phyloP scores from a whole-genome alignment of 495 filamentous ascomycete genomes.

The Cercophora sp. region DNA sequence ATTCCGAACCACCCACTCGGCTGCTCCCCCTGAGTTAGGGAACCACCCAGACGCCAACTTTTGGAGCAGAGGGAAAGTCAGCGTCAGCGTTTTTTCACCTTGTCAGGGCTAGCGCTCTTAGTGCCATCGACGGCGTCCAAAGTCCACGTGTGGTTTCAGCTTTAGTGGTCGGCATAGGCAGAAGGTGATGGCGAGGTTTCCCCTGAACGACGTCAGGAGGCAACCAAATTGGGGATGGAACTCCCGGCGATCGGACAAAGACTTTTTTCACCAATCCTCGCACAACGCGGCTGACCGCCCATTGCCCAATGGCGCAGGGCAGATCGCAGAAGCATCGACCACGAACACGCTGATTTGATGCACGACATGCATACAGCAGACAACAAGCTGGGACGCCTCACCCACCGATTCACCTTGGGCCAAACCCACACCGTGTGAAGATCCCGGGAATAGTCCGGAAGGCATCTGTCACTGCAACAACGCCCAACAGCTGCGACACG shows the following conservation, averaged over 20 bases:
- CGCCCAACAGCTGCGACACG: no score
- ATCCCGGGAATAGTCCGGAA: no score
- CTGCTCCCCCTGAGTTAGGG: constrained; percentile 10
- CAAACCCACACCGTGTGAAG: no score
- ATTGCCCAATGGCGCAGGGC: neutral
- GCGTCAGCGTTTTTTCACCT: neutral
- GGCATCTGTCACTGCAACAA: no score
- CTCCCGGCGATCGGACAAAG: no score
- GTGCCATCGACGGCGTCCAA: neutral
- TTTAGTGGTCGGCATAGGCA: neutral
- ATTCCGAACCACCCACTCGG: constrained; percentile 3
- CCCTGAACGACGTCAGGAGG: constrained; percentile 1
- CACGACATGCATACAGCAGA: constrained; percentile 5
- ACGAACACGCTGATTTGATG: constrained; percentile 1
- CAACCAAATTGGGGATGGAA: neutral
- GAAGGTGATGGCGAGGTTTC: neutral
- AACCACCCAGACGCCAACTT: constrained; percentile 3
- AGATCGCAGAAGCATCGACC: neutral
- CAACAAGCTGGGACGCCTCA: no score
- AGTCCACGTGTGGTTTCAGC: constrained; percentile 13
- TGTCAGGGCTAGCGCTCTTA: neutral
- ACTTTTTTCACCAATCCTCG: no score
- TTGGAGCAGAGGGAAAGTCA: neutral
- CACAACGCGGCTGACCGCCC: no score
- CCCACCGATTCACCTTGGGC: no score